A percentile compares a stretch with the other conserved stretches of the same genome.
These are phyloP conservation scores for Podospora comata DNA, from an alignment of 495 filamentous ascomycete species.

Conservation along the genomic window DNA sequence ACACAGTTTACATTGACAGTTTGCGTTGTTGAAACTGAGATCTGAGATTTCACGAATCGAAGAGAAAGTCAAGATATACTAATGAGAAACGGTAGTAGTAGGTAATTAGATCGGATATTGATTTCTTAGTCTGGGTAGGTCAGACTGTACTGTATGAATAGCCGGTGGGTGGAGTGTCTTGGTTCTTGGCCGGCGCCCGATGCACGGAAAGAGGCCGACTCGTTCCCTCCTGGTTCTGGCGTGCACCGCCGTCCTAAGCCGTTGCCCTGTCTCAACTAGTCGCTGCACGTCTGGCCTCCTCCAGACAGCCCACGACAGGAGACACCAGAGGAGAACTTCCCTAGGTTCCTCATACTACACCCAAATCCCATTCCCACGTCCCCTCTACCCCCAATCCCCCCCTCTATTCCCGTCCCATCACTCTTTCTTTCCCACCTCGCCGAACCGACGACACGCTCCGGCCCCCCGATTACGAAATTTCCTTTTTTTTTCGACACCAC, in stretches of 20 bases:
- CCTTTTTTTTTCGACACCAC: slow-evolving; percentile 6
- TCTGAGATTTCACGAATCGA: not conserved
- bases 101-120: not conserved
- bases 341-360: slow-evolving; percentile 5
- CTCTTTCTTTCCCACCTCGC: slow-evolving; percentile 36
- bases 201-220: slow-evolving; percentile 25
- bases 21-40: not conserved
- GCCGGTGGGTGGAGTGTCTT: slow-evolving; percentile 18
- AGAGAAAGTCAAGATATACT: not conserved
- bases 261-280: slow-evolving; percentile 17
- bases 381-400: slow-evolving; percentile 33
- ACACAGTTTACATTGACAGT: not conserved
- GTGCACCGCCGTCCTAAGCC: slow-evolving; percentile 25
- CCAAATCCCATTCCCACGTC: slow-evolving; percentile 31
- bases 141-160: slow-evolving; percentile 8
- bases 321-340: slow-evolving; percentile 22
- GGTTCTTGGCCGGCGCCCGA: slow-evolving; percentile 22
- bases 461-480: slow-evolving; percentile 19
- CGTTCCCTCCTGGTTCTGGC: slow-evolving; percentile 26
- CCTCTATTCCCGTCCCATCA: slow-evolving; percentile 31
- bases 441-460: slow-evolving; percentile 14
- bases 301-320: slow-evolving; percentile 6
- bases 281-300: slow-evolving; percentile 12
- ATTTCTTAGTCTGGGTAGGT: not conserved
- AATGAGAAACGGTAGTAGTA: not conserved